These are phyloP conservation scores for Verbascum thapsus DNA, from an alignment of 257 asterid species.

Conservation along the genomic window DNA sequence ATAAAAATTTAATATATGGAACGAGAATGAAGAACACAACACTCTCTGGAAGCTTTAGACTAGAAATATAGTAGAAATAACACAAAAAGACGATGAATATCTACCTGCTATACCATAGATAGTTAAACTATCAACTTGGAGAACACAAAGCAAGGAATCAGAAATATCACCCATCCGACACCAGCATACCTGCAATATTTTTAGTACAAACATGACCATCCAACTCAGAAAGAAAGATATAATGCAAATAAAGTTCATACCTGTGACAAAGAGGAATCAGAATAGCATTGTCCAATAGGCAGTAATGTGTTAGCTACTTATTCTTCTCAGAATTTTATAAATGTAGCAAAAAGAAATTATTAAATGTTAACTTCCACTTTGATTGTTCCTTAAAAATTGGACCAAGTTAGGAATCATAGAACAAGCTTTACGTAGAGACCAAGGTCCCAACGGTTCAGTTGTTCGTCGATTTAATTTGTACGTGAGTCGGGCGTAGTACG, in stretches of 20 bases:
- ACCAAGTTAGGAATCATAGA: constrained; percentile 13
- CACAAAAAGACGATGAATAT: constrained; percentile 12
- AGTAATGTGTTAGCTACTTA: not conserved
- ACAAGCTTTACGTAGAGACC: not conserved
- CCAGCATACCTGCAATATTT: constrained; percentile 76
- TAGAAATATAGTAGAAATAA: constrained; percentile 9
- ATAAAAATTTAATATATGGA: constrained; percentile 16
- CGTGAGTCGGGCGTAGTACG: too few species aligned
- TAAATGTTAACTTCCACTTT: constrained; percentile 4
- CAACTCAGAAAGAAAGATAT: constrained; percentile 18
- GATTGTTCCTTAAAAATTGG: constrained; percentile 12
- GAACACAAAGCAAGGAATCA: constrained; percentile 81
- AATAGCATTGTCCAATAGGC: not conserved
- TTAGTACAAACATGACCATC: constrained; percentile 17
- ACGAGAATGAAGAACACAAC: constrained; percentile 5
- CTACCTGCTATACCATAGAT: constrained; percentile 73
- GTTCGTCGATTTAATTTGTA: too few species aligned
- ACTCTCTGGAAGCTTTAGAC: constrained; percentile 13
- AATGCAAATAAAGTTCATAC: constrained; percentile 17
- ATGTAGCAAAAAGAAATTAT: not conserved
- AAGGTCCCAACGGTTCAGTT: not conserved
- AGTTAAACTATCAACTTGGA: constrained; percentile 69
- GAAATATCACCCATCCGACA: constrained; percentile 77
- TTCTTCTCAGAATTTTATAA: constrained; percentile 7
- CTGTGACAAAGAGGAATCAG: constrained; percentile 7